Percentiles rank a stretch among this genome's conserved stretches.
Conservation (phyloP, 495 filamentous ascomycete genomes). For the Patellaria atrata region DNA sequence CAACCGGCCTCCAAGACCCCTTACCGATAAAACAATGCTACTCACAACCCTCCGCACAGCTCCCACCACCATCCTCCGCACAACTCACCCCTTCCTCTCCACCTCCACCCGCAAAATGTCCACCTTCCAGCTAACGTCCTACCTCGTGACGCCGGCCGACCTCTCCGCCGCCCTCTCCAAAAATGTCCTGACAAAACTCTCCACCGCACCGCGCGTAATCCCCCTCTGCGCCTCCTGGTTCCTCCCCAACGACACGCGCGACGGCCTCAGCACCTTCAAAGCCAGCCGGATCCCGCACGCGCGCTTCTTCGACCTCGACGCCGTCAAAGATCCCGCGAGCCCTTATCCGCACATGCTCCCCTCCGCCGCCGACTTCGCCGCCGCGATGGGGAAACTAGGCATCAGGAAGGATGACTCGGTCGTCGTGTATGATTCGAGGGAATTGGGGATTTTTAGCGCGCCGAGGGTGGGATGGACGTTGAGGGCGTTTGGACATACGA, state of each 20-base stretch:
- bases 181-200: conserved; percentile 57
- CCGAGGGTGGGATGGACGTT: conserved; percentile 90
- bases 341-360: conserved; percentile 97
- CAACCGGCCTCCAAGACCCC: no score
- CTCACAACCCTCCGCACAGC: conserved; percentile 7
- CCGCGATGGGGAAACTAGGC: conserved; percentile 76
- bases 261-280: conserved; percentile 60
- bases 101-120: conserved; percentile 24
- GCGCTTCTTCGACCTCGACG: conserved; percentile 95
- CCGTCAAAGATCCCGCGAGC: conserved; percentile 68
- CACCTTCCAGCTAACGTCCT: conserved; percentile 47
- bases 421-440: conserved; percentile 81
- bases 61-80: conserved; percentile 6
- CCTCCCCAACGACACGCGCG: conserved; percentile 79
- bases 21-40: conserved; percentile 14
- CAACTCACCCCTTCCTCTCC: not conserved
- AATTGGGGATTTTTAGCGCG: conserved; percentile 85
- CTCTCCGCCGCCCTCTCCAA: conserved; percentile 65
- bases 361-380: conserved; percentile 58
- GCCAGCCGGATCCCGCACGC: conserved; percentile 67
- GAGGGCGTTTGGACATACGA: conserved; percentile 75
- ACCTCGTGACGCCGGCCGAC: conserved; percentile 73
- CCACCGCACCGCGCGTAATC: conserved; percentile 63
- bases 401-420: conserved; percentile 75
- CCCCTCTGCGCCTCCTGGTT: conserved; percentile 93